Base-by-base conservation (phyloP, 441 rosid genomes). In the Populus trichocarpa region DNA sequence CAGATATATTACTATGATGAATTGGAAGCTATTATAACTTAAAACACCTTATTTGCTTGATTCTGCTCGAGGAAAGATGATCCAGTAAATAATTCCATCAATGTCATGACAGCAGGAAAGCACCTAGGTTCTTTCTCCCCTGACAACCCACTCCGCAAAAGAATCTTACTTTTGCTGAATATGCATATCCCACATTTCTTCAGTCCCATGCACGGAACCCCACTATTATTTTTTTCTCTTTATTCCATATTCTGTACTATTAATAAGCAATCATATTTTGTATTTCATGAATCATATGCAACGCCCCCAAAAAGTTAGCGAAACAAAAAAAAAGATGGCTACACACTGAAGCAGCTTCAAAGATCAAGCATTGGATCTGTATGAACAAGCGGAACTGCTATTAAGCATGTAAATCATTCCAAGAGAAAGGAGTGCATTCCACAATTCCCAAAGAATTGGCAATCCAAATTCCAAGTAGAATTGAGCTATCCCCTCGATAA, bases 1-100 rank as follows among this genome's bases (percentile, higher is more conserved):
- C 89, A 70, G 93, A 89, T 79, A 81, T 87, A 89, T 83, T 95
- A 26, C 84, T 95, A 59, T 95, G 84, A 91, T 30, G 32, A 30
- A 68, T 61, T 67, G 74, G 73, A 50, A 69, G 61, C 22, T 67
- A 13, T 67, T 67, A 65, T 33, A 14, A 78, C 46, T 57, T 13
- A 23, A 77, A 63, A 59, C 33, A 67, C n/a, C 66, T 74, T 76
- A 61, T 77, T 81, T 36, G 32, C 28, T 67, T 40, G 12, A 61
- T 70, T 75, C 22, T 57, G 70, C 59, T 77, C 67, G 12, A 73
- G 61, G 71, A 67, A 38, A 67, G 69, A 67, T 33, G 53, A 32
- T 26, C 67, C 70, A 73, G 63, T 46, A 69, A 78, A 83, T 76
- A 84, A 73, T 74, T 75, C 73, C 18, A 13, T 67, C 70, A 69